Conservation (phyloP, 352 stramenopile species). For the Thalassiosira mediterranea region DNA sequence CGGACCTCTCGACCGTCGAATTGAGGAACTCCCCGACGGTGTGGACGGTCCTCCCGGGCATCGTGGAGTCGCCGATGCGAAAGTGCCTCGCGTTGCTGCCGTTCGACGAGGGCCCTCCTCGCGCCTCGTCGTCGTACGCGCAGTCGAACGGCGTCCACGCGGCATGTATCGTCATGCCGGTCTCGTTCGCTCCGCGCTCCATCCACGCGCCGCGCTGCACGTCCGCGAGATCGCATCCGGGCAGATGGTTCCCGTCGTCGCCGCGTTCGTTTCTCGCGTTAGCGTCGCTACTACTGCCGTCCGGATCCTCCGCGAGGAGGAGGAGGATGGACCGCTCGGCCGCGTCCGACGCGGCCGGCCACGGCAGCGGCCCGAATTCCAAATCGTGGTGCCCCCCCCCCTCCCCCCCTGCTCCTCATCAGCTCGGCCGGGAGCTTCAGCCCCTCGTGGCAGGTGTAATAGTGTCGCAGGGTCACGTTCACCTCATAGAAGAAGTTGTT, state of each 20-base stretch:
- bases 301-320: too few species aligned
- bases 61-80: constrained; percentile 9
- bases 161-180: background rate
- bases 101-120: too few species aligned
- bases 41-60: background rate
- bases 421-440: background rate
- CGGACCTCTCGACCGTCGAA: background rate
- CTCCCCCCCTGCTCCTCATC: too few species aligned
- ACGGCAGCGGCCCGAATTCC: constrained; percentile 3
- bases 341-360: background rate
- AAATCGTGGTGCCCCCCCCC: background rate
- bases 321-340: too few species aligned
- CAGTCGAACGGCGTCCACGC: background rate
- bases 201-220: background rate
- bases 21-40: background rate
- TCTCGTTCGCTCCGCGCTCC: background rate
- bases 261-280: background rate
- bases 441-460: background rate
- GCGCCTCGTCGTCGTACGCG: background rate
- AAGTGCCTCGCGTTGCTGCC: background rate
- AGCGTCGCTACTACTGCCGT: too few species aligned
- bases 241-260: background rate
- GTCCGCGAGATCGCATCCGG: background rate
- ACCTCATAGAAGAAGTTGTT: too few species aligned
- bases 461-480: background rate